Conservation (phyloP, 768 basidiomycete genomes). For the Lyophyllum atratum region DNA sequence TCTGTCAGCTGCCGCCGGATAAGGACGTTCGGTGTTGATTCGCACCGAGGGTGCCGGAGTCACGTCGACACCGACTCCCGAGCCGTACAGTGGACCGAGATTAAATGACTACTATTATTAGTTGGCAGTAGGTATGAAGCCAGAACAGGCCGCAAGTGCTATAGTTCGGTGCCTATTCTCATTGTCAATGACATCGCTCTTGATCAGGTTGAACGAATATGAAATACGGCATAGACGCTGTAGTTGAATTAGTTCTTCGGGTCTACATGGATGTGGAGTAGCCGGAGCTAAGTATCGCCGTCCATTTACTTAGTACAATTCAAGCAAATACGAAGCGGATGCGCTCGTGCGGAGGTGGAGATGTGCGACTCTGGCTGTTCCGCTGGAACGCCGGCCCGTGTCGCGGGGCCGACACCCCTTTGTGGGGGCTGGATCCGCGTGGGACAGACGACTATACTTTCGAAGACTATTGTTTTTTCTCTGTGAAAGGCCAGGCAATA, state of each 20-base stretch:
- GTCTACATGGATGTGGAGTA: background rate
- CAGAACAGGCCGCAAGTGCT: too few species aligned
- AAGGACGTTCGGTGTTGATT: background rate
- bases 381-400: background rate
- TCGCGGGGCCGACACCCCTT: too few species aligned
- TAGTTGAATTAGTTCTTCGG: background rate
- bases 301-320: background rate
- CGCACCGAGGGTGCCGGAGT: background rate
- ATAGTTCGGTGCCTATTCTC: too few species aligned
- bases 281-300: background rate
- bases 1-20: background rate
- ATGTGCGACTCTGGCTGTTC: background rate
- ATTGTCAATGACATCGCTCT: too few species aligned
- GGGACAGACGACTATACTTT: too few species aligned
- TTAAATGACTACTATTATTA: background rate
- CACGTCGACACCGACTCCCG: background rate
- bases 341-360: background rate
- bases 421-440: too few species aligned
- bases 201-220: too few species aligned
- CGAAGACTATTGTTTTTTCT: slow-evolving; percentile 42
- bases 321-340: background rate
- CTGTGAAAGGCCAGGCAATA: slow-evolving; percentile 45
- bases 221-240: too few species aligned
- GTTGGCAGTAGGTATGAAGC: too few species aligned
- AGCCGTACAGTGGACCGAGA: background rate